Base-by-base conservation (phyloP, 345 rosid genomes). In the Populus euphratica region DNA sequence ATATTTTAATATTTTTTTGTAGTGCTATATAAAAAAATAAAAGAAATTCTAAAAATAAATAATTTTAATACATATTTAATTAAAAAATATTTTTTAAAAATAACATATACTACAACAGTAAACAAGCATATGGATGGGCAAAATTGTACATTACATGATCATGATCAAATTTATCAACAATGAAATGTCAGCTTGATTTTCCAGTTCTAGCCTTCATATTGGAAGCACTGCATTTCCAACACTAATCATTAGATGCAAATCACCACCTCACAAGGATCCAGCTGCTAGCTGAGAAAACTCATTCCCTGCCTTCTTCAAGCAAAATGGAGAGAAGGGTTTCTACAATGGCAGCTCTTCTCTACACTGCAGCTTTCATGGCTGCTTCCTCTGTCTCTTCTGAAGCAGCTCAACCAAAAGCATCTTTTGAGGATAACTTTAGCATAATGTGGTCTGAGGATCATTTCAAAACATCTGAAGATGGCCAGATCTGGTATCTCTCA, bases 381-480 rank as follows among this genome's bases (percentile, higher is more conserved):
- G 83, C 81, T 21, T 70, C 74, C 27, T 78, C 2, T 31, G 56
- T 70, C 6, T 33, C 80, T 20, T 59, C 81, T 27, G 76, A 64
- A 54, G 83, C 88, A 50, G 89, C 86, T 62, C 50, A 29, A n/a
- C 77, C 97, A 23, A 83, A 83, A 69, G 84, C 78, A 14, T 86
- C 95, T 0, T 95, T 95, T 73, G 87, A 91, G 52, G 99, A 95
- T n/a, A 91, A 95, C 59, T 95, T 95, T 87, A 85, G 84, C 52
- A 95, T 95, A 13, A 95, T 95, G 99, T 95, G 94, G 93, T 91
- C 97, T 8, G 94, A 95, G 63, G 83, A 91, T 21, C 98, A 95
- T 82, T 95, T 95, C 86, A 93, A 87, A 75, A 92, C 98, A 64
- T 95, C 99, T 25, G 92, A 87, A 73, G 98, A 93, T 77, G 97